Conservation (phyloP, 768 basidiomycete species). For the Auricularia cornea region DNA sequence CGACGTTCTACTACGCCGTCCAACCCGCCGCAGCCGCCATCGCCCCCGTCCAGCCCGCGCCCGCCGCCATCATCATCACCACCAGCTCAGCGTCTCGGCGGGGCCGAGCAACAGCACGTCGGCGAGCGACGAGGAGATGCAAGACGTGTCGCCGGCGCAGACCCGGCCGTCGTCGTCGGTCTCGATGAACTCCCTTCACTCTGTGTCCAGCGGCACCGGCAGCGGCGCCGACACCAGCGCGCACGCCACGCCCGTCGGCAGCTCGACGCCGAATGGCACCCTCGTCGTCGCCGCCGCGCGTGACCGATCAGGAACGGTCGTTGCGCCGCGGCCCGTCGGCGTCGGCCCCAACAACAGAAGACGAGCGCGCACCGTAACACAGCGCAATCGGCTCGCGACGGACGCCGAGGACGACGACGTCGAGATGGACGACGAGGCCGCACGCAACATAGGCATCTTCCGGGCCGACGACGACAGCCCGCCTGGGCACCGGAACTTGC, state of each 20-base stretch:
- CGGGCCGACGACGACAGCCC: neutral
- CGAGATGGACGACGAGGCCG: conserved; percentile 11
- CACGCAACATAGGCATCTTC: neutral
- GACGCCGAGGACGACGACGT: conserved; percentile 69
- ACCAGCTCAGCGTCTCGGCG: neutral
- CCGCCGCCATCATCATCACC: neutral
- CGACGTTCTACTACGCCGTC: neutral
- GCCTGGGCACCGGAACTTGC: neutral
- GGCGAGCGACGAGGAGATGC: conserved; percentile 24
- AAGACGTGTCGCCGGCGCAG: conserved; percentile 13
- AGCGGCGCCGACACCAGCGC: conserved; percentile 55
- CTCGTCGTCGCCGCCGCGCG: conserved; percentile 49
- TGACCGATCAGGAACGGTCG: conserved; percentile 69
- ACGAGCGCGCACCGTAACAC: conserved; percentile 10
- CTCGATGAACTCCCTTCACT: conserved; percentile 8
- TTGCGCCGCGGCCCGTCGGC: conserved; percentile 41
- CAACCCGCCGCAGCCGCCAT: neutral
- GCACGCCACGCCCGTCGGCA: conserved; percentile 49
- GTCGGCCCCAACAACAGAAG: conserved; percentile 38
- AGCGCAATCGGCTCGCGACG: conserved; percentile 36
- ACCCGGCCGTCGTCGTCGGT: neutral
- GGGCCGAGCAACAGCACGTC: neutral
- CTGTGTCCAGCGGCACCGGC: conserved; percentile 39
- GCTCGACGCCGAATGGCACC: conserved; percentile 52
- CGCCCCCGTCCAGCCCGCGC: neutral